phyloP scores from a whole-genome alignment of 257 asterid genomes.

The Solanum piurae region DNA sequence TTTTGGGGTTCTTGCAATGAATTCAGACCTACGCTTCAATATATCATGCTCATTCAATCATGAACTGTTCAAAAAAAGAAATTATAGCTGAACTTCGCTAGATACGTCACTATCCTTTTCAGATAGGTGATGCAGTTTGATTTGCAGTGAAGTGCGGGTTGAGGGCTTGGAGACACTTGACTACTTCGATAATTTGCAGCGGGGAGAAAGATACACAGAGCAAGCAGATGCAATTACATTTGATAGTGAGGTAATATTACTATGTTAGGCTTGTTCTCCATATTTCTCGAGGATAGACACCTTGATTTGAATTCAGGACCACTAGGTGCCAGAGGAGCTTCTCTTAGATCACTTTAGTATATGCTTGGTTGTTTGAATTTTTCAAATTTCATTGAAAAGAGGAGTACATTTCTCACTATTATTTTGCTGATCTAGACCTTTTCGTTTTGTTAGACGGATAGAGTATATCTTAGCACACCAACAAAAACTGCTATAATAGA shows the following conservation, averaged over 20 bases:
- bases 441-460: slow-evolving; percentile 42
- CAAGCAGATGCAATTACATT: slow-evolving; percentile 91
- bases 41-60: neutral
- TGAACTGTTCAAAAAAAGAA: neutral
- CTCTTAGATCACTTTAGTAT: neutral
- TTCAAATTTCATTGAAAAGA: neutral
- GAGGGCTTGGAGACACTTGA: slow-evolving; percentile 93
- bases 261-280: neutral
- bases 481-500: slow-evolving; percentile 77
- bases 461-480: slow-evolving; percentile 69
- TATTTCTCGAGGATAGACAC: neutral
- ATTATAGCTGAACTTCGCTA: slow-evolving; percentile 6
- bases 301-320: neutral
- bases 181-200: slow-evolving; percentile 57
- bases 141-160: slow-evolving; percentile 80
- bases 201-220: slow-evolving; percentile 60
- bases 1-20: neutral
- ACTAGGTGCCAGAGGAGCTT: neutral
- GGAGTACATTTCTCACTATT: neutral
- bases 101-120: slow-evolving; percentile 15
- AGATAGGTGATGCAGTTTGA: slow-evolving; percentile 32
- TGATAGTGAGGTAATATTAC: slow-evolving; percentile 61
- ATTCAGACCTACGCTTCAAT: neutral
- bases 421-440: neutral
- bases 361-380: neutral